These are phyloP conservation scores for Camellia sinensis DNA, from an alignment of 148 eudicot genomes.

Conservation along the genomic window DNA sequence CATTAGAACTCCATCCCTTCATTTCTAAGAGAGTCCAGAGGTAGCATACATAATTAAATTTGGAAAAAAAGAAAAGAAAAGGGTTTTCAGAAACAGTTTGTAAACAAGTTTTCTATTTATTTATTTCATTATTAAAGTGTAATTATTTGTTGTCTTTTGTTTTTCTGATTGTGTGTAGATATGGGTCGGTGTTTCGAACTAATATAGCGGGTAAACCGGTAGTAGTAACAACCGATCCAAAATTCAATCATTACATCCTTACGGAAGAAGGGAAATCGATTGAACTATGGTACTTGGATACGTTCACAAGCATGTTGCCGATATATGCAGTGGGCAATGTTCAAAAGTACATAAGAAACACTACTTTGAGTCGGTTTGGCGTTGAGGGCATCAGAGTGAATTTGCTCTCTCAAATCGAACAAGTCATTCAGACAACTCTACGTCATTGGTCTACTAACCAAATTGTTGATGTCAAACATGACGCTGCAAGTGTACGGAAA, in stretches of 20 bases:
- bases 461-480: too few species aligned
- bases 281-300: neutral
- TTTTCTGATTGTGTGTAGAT: neutral
- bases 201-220: neutral
- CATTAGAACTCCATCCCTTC: too few species aligned
- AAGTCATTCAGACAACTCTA: neutral
- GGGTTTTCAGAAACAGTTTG: too few species aligned
- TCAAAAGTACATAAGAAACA: neutral
- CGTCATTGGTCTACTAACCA: too few species aligned
- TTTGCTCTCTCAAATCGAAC: neutral
- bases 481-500: too few species aligned
- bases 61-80: too few species aligned
- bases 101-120: too few species aligned
- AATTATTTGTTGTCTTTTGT: neutral
- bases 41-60: too few species aligned
- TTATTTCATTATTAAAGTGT: too few species aligned
- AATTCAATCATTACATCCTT: neutral
- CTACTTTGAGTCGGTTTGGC: neutral
- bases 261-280: neutral
- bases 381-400: neutral
- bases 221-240: neutral
- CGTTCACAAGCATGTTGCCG: neutral
- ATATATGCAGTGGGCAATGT: too few species aligned
- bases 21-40: too few species aligned
- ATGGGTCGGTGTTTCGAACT: neutral